phyloP scores from a whole-genome alignment of 2,329 filamentous ascomycete species.

The Hymenotorrendiella dingleyae region DNA sequence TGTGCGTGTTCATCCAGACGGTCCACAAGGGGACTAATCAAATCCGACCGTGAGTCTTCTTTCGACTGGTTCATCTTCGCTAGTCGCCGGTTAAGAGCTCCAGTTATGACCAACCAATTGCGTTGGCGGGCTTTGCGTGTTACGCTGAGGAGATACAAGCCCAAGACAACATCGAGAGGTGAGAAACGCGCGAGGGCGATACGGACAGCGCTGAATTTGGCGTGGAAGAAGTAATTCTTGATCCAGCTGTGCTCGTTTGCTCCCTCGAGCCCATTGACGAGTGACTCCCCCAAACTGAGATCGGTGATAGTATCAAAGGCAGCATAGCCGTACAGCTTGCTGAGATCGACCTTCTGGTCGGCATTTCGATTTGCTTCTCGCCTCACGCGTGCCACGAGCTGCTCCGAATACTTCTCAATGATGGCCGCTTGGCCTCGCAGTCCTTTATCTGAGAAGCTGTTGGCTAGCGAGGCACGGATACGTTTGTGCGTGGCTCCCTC shows the following conservation, averaged over 20 bases:
- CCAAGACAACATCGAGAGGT: constrained; percentile 1
- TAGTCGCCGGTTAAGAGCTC: too few species aligned
- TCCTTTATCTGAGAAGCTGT: constrained; percentile 5
- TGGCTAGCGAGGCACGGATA: not conserved
- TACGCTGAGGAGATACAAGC: too few species aligned
- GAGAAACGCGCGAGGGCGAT: not conserved
- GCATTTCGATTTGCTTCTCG: not conserved
- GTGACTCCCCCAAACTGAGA: constrained; percentile 1
- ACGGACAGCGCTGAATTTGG: constrained; percentile 1
- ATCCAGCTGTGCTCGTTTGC: not conserved
- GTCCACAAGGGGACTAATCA: too few species aligned
- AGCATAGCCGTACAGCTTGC: not conserved
- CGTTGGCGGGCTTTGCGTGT: too few species aligned
- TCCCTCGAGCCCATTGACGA: not conserved
- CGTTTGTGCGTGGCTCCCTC: not conserved
- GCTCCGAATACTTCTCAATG: constrained; percentile 1
- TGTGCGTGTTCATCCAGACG: too few species aligned
- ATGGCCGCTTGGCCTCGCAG: constrained; percentile 1
- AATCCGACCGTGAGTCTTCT: too few species aligned
- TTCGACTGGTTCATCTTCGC: too few species aligned
- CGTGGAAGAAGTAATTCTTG: not conserved
- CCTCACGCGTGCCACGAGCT: not conserved
- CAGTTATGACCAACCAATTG: too few species aligned
- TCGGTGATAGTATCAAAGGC: constrained; percentile 4
- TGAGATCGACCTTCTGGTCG: not conserved